Conservation (phyloP, 2,329 filamentous ascomycete genomes). For the Aspergillus pseudoviridinutans region DNA sequence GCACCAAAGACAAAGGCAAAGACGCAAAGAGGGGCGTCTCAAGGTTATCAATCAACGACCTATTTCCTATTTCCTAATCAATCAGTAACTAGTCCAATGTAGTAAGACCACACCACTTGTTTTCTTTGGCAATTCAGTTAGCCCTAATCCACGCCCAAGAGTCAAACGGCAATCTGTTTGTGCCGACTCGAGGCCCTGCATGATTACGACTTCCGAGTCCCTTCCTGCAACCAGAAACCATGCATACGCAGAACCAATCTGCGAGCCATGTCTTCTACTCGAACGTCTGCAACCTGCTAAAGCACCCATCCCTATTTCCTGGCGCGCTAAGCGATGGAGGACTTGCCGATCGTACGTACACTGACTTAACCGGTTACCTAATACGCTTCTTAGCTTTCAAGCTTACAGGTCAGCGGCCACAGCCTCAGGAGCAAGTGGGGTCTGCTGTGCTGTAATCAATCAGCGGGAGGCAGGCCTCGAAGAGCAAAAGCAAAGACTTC, state of each 20-base stretch:
- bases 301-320: not conserved
- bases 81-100: not conserved
- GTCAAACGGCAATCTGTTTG: not conserved
- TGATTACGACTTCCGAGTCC: not conserved
- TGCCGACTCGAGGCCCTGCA: not conserved
- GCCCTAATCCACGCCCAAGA: not conserved
- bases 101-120: not conserved
- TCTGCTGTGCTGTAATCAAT: slow-evolving; percentile 10
- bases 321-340: not conserved
- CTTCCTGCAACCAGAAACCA: not conserved
- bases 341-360: not conserved
- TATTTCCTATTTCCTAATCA: not conserved
- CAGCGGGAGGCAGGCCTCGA: slow-evolving; percentile 1
- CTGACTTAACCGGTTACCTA: not conserved
- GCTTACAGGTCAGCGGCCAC: not conserved
- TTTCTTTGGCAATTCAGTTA: not conserved
- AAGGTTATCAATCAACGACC: slow-evolving; percentile 3
- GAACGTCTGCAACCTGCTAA: not conserved
- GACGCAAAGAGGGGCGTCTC: not conserved
- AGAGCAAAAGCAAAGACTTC: too few relatives aligned
- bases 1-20: not conserved
- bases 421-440: not conserved
- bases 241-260: not conserved
- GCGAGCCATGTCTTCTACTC: not conserved
- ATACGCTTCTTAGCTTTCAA: not conserved